Conservation (phyloP, 495 filamentous ascomycete species). For the Neurospora tetraspora region DNA sequence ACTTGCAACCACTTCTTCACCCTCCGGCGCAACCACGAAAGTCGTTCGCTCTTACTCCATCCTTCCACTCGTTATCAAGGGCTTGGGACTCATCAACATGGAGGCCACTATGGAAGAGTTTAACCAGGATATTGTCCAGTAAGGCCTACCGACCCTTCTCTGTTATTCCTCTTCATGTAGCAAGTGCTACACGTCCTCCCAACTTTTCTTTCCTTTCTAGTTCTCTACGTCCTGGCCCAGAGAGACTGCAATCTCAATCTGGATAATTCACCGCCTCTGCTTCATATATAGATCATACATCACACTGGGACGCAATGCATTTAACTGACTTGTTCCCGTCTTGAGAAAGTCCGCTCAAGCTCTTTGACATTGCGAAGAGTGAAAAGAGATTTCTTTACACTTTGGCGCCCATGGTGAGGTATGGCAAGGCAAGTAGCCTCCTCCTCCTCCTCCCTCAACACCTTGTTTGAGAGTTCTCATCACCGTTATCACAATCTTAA, state of each 20-base stretch:
- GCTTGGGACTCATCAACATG: background rate
- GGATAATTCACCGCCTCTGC: background rate
- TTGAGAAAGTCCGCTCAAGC: constrained; percentile 40
- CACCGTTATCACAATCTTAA: background rate
- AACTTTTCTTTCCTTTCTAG: background rate
- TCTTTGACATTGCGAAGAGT: constrained; percentile 46
- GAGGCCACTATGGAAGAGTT: background rate
- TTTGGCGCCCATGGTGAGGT: constrained; percentile 61
- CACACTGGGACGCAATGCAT: background rate
- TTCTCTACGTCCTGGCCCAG: background rate
- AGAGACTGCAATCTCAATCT: background rate
- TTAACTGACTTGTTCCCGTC: constrained; percentile 7
- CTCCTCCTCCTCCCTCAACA: background rate
- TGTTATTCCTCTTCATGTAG: background rate
- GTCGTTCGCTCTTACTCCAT: background rate
- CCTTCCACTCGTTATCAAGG: background rate
- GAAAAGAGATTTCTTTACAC: constrained; percentile 44
- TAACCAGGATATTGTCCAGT: constrained; percentile 16
- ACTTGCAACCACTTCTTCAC: background rate
- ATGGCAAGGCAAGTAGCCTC: constrained; percentile 37
- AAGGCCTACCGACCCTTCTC: constrained; percentile 3
- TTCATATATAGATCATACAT: background rate
- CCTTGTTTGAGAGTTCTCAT: background rate
- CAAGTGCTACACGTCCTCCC: background rate
- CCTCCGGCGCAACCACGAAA: background rate